Evolutionary conservation across 805 yeast species (phyloP).

Genomic region (Isabelozyma pseudorhagii): DNA sequence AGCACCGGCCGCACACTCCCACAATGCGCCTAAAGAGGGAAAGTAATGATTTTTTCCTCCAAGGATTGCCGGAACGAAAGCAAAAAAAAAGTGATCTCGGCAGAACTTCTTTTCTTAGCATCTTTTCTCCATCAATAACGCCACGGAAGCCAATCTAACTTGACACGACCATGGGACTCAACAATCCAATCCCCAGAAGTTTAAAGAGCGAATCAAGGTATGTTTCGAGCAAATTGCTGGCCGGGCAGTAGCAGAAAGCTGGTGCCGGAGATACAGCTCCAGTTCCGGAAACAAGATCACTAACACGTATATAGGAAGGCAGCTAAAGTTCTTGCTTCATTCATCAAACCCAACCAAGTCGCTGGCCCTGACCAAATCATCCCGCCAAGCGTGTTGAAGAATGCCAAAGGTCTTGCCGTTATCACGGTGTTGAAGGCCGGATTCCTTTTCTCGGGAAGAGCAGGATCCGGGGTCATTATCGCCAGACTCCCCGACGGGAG

Average conservation of each 20-base stretch:
- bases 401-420: constrained; percentile 90
- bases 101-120: too few relatives aligned
- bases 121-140: too few relatives aligned
- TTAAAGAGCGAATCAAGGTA: constrained; percentile 82
- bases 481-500: constrained; percentile 92
- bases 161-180: constrained; percentile 47
- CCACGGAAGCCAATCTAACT: too few relatives aligned
- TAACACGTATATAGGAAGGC: constrained; percentile 64
- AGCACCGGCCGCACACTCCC: neutral
- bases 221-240: constrained; percentile 26
- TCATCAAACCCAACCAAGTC: constrained; percentile 91
- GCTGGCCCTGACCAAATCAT: constrained; percentile 85
- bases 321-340: constrained; percentile 84
- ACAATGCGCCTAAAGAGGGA: neutral
- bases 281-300: constrained; percentile 6
- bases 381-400: constrained; percentile 81
- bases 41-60: neutral
- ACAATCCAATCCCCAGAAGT: constrained; percentile 93
- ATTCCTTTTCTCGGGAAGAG: constrained; percentile 91
- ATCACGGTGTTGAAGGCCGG: constrained; percentile 97
- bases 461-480: constrained; percentile 94
- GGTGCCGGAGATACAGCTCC: neutral
- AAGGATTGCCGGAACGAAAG: neutral
- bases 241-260: neutral
- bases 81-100: too few relatives aligned